Percentiles rank a stretch among this genome's conserved stretches.
Conservation (phyloP, 129 eudicot species). For the Kitagawia praeruptora region DNA sequence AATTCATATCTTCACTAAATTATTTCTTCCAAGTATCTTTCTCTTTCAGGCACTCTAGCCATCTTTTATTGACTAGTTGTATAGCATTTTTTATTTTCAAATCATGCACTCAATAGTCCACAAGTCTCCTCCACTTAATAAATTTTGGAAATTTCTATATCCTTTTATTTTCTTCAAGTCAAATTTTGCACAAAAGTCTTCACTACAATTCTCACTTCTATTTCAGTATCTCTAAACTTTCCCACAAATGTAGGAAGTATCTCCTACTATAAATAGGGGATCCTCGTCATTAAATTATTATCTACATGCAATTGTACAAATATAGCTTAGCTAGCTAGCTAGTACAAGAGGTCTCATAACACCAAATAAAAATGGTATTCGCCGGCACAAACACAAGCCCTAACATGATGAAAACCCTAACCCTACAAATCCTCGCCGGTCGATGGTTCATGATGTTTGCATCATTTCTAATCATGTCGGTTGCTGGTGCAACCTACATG, state of each 20-base stretch:
- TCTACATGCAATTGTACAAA: background rate
- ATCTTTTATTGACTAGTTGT: background rate
- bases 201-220: background rate
- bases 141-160: background rate
- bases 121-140: background rate
- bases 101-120: background rate
- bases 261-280: background rate
- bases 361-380: background rate
- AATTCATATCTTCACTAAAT: background rate
- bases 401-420: slow-evolving; percentile 15
- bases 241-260: background rate
- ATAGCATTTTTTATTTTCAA: background rate
- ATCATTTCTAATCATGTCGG: slow-evolving; percentile 69
- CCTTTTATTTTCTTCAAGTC: background rate
- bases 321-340: background rate
- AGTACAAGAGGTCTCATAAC: background rate
- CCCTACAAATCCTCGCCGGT: slow-evolving; percentile 49
- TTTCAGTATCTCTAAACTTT: background rate
- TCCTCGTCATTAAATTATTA: background rate
- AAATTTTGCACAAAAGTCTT: background rate
- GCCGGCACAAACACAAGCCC: slow-evolving; percentile 14
- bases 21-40: background rate
- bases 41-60: background rate
- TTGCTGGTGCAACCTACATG: slow-evolving; percentile 89
- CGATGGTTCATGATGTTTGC: slow-evolving; percentile 92